Evolutionary conservation across 257 asterid genomes (phyloP), one percentile per base, ranked within the genome.

Genomic region (Przewalskia tangutica): DNA sequence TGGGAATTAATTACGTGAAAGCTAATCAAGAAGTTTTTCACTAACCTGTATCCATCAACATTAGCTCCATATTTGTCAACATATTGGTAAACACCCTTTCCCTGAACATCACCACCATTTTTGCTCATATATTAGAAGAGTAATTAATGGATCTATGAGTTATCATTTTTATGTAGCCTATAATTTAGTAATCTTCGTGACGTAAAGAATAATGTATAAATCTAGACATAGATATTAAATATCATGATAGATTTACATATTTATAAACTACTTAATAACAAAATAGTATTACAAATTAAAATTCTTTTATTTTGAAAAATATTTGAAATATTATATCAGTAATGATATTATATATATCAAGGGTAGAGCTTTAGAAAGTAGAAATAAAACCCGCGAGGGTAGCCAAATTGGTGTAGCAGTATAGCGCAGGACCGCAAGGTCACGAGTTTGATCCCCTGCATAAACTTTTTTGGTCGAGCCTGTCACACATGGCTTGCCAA

Each of bases 21-120:
- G 4, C 27, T n/a, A 60, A 36, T 36, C 7, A 34, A 60, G 34
- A 44, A 8, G 77, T 46, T 56, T 63, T 27, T 13, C 5, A 50
- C 27, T 36, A 20, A 94, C 98, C 98, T 93, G 97, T 95, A 95
- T 90, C 98, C 99, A 65, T 95, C 99, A 7, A 95, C 98, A 65
- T 95, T 95, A 77, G 99, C 99, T 83, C 98, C 99, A 27, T 93
- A 95, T 82, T 93, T 95, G 97, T 95, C 98, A 11, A 91, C 93
- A 77, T 5, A 95, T 85, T 95, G 99, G 94, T 95, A 95, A 13
- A 95, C 99, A 62, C 99, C 99, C 93, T 95, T 95, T 80, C 99
- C 99, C 97, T 95, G 91, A 86, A 81, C 23, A 78, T 48, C 58
- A 80, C 62, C 73, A 14, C 8, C 42, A 38, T 38, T 80, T 80